These are phyloP conservation scores for Clohesyomyces aquaticus DNA, from an alignment of 495 filamentous ascomycete species.

Conservation along the genomic window DNA sequence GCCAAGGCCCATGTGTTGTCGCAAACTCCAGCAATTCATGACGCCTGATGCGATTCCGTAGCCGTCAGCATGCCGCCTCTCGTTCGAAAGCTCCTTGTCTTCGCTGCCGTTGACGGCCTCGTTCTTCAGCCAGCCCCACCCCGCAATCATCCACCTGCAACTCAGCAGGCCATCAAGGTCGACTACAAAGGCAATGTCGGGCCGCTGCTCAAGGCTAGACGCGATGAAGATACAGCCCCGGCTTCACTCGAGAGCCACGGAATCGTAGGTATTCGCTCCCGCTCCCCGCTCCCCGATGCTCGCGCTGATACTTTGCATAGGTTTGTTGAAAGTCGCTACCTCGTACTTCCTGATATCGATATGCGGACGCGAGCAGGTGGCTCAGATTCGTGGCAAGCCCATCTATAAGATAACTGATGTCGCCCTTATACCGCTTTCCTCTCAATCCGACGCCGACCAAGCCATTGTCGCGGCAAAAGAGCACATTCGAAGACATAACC, in stretches of 20 bases:
- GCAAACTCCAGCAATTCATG: neutral
- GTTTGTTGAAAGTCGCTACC: constrained; percentile 62
- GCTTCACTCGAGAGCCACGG: constrained; percentile 74
- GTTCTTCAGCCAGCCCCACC: constrained; percentile 71
- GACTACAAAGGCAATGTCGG: constrained; percentile 70
- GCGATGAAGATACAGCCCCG: constrained; percentile 50
- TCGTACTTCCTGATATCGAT: constrained; percentile 82
- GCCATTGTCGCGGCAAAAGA: constrained; percentile 68
- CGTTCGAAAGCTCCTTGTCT: constrained; percentile 76
- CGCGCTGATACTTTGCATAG: constrained; percentile 53
- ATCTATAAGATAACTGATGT: constrained; percentile 86
- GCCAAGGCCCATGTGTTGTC: neutral
- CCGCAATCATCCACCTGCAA: constrained; percentile 46
- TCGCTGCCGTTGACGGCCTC: constrained; percentile 84
- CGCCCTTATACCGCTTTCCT: constrained; percentile 82
- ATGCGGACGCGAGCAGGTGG: constrained; percentile 82
- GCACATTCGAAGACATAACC: constrained; percentile 51
- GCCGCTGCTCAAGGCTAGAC: constrained; percentile 48
- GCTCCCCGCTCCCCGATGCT: constrained; percentile 3
- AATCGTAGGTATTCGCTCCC: constrained; percentile 67
- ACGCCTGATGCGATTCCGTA: neutral
- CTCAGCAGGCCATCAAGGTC: constrained; percentile 61
- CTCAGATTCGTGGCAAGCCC: constrained; percentile 76
- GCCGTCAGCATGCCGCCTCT: constrained; percentile 67
- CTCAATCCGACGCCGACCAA: constrained; percentile 68